These are phyloP conservation scores for Hyaloperonospora brassicae DNA, from an alignment of 352 stramenopile species.

Conservation along the genomic window DNA sequence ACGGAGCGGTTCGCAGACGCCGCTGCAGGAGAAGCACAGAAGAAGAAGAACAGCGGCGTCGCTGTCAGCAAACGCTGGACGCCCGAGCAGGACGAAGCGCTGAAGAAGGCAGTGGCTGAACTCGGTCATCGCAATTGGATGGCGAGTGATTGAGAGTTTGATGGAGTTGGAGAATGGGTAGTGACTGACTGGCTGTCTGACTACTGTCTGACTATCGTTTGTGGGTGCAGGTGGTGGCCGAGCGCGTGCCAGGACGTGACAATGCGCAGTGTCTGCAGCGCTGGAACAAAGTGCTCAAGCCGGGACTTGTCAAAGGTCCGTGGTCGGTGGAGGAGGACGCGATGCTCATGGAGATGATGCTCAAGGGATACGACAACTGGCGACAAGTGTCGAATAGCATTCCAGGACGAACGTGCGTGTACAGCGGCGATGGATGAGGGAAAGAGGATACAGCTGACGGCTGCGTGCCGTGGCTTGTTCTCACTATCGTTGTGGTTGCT, in stretches of 20 bases:
- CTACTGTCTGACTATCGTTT: neutral
- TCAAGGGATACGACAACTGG: constrained; percentile 74
- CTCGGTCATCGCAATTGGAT: constrained; percentile 86
- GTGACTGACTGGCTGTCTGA: neutral
- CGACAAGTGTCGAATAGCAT: constrained; percentile 60
- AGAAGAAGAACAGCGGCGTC: constrained; percentile 29
- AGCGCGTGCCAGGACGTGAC: constrained; percentile 51
- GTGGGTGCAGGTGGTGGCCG: constrained; percentile 40
- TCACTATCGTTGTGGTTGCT: neutral
- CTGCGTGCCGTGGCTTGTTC: neutral
- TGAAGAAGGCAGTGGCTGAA: constrained; percentile 67
- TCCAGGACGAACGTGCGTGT: constrained; percentile 52
- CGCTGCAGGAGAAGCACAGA: constrained; percentile 36
- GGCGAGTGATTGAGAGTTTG: constrained; percentile 22
- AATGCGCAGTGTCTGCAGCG: constrained; percentile 81
- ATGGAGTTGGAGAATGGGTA: neutral
- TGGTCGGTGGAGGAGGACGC: constrained; percentile 90
- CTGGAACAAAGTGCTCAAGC: constrained; percentile 88
- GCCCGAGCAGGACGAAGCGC: constrained; percentile 76
- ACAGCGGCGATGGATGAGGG: neutral
- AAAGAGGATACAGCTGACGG: neutral
- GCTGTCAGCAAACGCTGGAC: constrained; percentile 67
- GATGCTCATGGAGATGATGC: constrained; percentile 79
- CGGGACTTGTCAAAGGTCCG: constrained; percentile 87
- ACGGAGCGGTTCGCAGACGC: constrained; percentile 7